Percentiles rank a stretch among this genome's conserved stretches.
Evolutionary conservation across 306 rosid genomes (phyloP).

Genomic region (Luffa aegyptiaca): DNA sequence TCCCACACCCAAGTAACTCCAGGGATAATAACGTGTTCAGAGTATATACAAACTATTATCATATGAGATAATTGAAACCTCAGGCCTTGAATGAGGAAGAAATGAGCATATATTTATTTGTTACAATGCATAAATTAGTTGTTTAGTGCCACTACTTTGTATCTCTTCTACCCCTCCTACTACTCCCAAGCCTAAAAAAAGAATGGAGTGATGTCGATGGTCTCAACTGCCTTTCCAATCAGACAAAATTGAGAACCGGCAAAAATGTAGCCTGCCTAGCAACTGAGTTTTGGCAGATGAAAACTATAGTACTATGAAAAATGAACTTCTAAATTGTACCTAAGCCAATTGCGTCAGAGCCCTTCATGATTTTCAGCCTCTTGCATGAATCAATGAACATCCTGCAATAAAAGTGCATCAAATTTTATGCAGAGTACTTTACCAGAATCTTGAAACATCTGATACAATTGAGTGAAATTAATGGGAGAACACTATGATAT

Average conservation of each 20-base stretch:
- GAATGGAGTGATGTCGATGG: background rate
- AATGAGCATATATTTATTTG: background rate
- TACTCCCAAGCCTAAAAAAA: background rate
- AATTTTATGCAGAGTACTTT: background rate
- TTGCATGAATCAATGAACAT: constrained; percentile 89
- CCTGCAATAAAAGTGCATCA: constrained; percentile 32
- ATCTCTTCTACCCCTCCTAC: background rate
- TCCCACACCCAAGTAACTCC: background rate
- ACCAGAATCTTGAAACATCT: background rate
- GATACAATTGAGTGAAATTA: background rate
- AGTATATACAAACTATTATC: background rate
- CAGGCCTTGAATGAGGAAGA: background rate
- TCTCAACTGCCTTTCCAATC: background rate
- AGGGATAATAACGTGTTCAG: background rate
- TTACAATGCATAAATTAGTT: background rate
- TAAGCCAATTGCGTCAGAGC: constrained; percentile 96
- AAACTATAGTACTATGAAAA: background rate
- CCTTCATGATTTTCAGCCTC: constrained; percentile 93
- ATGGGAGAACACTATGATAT: background rate
- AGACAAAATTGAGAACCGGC: background rate
- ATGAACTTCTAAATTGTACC: constrained; percentile 29
- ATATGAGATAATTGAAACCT: background rate
- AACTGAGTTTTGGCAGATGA: background rate
- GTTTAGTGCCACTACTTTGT: background rate
- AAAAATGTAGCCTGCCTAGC: background rate